Percentiles rank a stretch among this genome's conserved stretches.
Conservation (phyloP, 1,139 yeast genomes). For the Nematodospora anomalae region DNA sequence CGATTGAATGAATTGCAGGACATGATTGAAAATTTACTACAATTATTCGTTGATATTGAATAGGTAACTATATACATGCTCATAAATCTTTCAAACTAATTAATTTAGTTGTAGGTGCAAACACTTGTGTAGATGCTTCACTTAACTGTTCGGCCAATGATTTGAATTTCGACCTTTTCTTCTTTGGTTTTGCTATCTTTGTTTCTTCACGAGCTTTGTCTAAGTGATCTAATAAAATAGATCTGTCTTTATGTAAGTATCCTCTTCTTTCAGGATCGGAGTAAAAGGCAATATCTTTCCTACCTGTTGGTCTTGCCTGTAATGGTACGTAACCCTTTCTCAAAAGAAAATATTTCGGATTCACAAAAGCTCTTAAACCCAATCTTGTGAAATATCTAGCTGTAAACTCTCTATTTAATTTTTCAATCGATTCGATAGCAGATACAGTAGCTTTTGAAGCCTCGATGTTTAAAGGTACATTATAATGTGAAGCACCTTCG, state of each 20-base stretch:
- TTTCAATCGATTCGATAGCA: conserved; percentile 75
- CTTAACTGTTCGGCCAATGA: conserved; percentile 14
- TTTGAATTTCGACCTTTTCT: conserved; percentile 30
- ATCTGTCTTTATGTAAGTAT: conserved; percentile 52
- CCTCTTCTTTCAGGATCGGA: conserved; percentile 74
- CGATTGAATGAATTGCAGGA: conserved; percentile 36
- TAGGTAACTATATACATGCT: conserved; percentile 4
- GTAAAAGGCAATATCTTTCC: conserved; percentile 79
- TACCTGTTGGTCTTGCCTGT: conserved; percentile 81
- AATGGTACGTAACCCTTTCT: conserved; percentile 80
- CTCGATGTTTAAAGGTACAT: conserved; percentile 68
- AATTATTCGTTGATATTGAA: conserved; percentile 36
- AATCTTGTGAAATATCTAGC: conserved; percentile 69
- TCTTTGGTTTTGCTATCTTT: conserved; percentile 30
- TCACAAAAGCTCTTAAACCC: conserved; percentile 70
- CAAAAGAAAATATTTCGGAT: conserved; percentile 68
- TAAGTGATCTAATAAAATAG: conserved; percentile 41
- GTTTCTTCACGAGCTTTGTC: conserved; percentile 23
- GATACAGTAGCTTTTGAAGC: conserved; percentile 77
- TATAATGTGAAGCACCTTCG: conserved; percentile 57
- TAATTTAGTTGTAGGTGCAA: conserved; percentile 13
- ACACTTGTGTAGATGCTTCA: conserved; percentile 14
- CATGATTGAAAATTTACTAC: conserved; percentile 36
- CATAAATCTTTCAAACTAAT: conserved; percentile 9
- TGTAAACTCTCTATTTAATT: conserved; percentile 68